A percentile compares a stretch with the other conserved stretches of the same genome.
These are phyloP conservation scores for Penicillium taxi DNA, from an alignment of 495 filamentous ascomycete species.

Conservation along the genomic window DNA sequence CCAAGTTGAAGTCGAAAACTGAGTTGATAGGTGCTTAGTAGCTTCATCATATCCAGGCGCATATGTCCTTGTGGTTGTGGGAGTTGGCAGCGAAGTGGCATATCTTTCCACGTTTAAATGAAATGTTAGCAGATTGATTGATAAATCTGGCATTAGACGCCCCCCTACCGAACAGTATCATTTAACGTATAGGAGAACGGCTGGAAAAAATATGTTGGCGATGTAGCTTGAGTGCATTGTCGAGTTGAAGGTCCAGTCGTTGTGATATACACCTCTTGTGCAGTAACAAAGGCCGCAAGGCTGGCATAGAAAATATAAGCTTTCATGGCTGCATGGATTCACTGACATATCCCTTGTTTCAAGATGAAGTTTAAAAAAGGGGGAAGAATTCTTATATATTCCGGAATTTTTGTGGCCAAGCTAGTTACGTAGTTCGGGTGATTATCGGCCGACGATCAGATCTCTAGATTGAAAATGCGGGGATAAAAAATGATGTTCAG, in stretches of 20 bases:
- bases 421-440: no score
- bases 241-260: slow-evolving; percentile 15
- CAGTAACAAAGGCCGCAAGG: slow-evolving; percentile 3
- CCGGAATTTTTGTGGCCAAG: no score
- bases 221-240: slow-evolving; percentile 14
- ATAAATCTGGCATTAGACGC: no score
- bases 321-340: no score
- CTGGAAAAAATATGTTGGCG: slow-evolving; percentile 18
- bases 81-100: slow-evolving; percentile 21
- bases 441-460: no score
- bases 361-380: no score
- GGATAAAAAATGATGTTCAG: no score
- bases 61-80: slow-evolving; percentile 17
- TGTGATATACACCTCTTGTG: slow-evolving; percentile 20
- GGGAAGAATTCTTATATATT: no score
- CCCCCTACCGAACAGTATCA: slow-evolving; percentile 20
- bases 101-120: slow-evolving; percentile 9
- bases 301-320: no score
- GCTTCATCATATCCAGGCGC: slow-evolving; percentile 15
- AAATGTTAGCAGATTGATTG: not conserved
- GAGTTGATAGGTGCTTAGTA: slow-evolving; percentile 11
- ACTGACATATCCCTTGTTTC: no score
- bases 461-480: no score
- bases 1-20: slow-evolving; percentile 22
- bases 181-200: slow-evolving; percentile 18